phyloP scores from a whole-genome alignment of 1,139 yeast genomes.

The Nakaseomyces uthaithaninus region DNA sequence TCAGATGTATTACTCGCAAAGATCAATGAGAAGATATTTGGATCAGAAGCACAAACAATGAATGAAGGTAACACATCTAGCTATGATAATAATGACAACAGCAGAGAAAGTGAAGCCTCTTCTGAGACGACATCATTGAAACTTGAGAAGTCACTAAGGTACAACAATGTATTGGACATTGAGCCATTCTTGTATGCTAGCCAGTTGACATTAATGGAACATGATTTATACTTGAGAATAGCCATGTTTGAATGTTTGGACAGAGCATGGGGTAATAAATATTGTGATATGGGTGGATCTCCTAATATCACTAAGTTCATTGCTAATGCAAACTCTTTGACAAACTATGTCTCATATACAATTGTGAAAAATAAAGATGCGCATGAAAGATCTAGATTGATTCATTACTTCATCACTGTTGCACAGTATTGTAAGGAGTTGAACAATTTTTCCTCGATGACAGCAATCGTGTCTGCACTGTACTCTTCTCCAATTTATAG shows the following conservation, averaged over 20 bases:
- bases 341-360: slow-evolving; percentile 75
- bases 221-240: slow-evolving; percentile 55
- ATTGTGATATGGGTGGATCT: slow-evolving; percentile 49
- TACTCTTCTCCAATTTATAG: slow-evolving; percentile 82
- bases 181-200: slow-evolving; percentile 74
- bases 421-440: slow-evolving; percentile 71
- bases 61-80: neutral
- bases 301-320: slow-evolving; percentile 56
- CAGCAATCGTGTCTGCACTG: slow-evolving; percentile 81
- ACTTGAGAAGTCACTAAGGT: slow-evolving; percentile 8
- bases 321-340: slow-evolving; percentile 67
- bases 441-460: slow-evolving; percentile 84
- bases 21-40: slow-evolving; percentile 23
- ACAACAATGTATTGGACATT: slow-evolving; percentile 45
- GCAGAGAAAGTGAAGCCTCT: neutral
- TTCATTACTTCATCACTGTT: slow-evolving; percentile 67
- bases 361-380: slow-evolving; percentile 56
- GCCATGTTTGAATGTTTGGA: slow-evolving; percentile 67
- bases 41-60: slow-evolving; percentile 7
- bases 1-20: slow-evolving; percentile 31
- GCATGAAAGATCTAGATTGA: slow-evolving; percentile 58
- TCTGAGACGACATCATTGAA: slow-evolving; percentile 6
- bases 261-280: slow-evolving; percentile 67
- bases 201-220: slow-evolving; percentile 72
- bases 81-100: neutral